Percentiles rank a stretch among this genome's conserved stretches.
These are phyloP conservation scores for Mortierella sp. DNA, from an alignment of 371 early-diverging fungal species.

Conservation along the genomic window DNA sequence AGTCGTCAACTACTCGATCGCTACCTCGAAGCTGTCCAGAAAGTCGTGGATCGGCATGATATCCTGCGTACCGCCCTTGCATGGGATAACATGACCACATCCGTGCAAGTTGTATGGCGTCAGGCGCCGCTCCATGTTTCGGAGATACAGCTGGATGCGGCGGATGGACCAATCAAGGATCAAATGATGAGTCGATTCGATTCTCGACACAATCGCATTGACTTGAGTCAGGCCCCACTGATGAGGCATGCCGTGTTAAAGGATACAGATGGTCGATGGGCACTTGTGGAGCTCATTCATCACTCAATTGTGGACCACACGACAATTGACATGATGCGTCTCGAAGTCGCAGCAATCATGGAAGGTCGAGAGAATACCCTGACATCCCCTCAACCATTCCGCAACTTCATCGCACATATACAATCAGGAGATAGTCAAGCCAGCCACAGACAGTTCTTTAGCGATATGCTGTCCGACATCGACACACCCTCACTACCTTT, in stretches of 20 bases:
- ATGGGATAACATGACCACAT: conserved; percentile 11
- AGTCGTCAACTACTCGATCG: conserved; percentile 9
- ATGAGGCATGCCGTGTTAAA: background rate
- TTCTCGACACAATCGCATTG: background rate
- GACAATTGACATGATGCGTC: background rate
- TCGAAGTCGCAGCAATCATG: conserved; percentile 10
- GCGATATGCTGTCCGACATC: conserved; percentile 16
- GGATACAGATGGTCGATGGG: conserved; percentile 12
- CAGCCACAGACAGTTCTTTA: conserved; percentile 8
- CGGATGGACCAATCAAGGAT: too few species aligned
- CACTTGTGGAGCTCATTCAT: conserved; percentile 4
- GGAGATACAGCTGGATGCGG: conserved; percentile 7
- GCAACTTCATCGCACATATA: too few species aligned
- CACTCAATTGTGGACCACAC: conserved; percentile 24
- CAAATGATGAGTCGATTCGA: too few species aligned
- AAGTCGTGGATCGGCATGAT: conserved; percentile 17
- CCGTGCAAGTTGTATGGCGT: conserved; percentile 16
- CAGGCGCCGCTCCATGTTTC: too few species aligned
- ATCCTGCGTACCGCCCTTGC: conserved; percentile 11
- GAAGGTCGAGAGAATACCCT: conserved; percentile 10
- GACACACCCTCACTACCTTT: conserved; percentile 18
- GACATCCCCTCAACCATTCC: conserved; percentile 4
- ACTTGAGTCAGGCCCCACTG: conserved; percentile 9
- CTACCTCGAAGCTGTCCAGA: conserved; percentile 16
- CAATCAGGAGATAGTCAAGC: background rate